Base-by-base conservation (phyloP, 257 asterid species). In the Sherardia arvensis region DNA sequence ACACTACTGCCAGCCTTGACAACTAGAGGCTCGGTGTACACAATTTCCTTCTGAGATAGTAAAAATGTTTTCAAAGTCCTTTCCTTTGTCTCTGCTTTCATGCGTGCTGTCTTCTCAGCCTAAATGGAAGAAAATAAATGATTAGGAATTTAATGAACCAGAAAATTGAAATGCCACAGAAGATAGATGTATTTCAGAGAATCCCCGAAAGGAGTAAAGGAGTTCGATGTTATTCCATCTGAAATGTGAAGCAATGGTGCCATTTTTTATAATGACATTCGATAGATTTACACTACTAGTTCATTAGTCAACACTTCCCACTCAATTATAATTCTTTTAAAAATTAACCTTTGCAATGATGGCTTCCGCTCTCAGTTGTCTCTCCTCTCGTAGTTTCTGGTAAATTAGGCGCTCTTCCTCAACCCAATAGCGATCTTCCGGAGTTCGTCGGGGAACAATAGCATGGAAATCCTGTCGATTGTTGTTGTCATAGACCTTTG, bases 21-120 rank as follows among this genome's bases (percentile, higher is more conserved):
- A 71, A 85, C 94, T 48, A 93, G 76, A 71, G 99, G 99, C 54
- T 90, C 96, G 45, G 97, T 87, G 72, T 85, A 93, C 68, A 93
- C 96, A 65, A 90, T 69, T 74, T 87, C 94, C 81, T 85, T 93
- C 70, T 90, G 96, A 76, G 99, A 90, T 76, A 93, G 78, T 69
- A 93, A 74, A 80, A 78, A 90, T 51, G 88, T 67, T 76, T 76
- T 90, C 78, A 84, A 69, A 54, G 99, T 93, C 75, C 76, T 83
- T 74, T 81, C 91, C 87, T 79, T 85, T 23, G 82, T 80, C 80
- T 81, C 85, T 6, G 80, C 87, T 81, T 83, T 90, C 80, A 85
- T 59, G 20, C 69, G 76, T 62, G 92, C 86, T 49, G 94, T 84
- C 85, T 83, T 90, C 69, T 83, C 87, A 26, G 83, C 94, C 99